phyloP scores from a whole-genome alignment of 331 rosid genomes.

The Arachis monticola region DNA sequence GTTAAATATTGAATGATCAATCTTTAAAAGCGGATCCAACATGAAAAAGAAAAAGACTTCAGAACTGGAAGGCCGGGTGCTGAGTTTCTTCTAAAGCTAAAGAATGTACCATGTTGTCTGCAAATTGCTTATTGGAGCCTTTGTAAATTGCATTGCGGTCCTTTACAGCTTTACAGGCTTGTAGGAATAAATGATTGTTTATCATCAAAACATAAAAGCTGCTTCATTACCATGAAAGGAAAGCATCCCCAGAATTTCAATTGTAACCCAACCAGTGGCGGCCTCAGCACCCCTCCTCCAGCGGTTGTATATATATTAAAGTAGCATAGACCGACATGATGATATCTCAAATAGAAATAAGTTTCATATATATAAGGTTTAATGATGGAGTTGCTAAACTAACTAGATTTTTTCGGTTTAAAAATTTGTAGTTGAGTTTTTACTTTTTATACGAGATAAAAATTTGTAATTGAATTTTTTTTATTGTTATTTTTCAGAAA shows the following conservation, averaged over 20 bases:
- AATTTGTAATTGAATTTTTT: too few species aligned
- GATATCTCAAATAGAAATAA: not conserved
- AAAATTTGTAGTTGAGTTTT: too few species aligned
- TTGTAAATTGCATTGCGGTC: conserved; percentile 32
- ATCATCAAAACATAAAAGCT: conserved; percentile 16
- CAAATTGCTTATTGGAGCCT: conserved; percentile 31
- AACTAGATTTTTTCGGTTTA: too few species aligned
- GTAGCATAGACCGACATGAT: not conserved
- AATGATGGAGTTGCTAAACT: too few species aligned
- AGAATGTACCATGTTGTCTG: conserved; percentile 23
- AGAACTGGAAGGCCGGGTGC: conserved; percentile 16
- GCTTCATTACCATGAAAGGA: conserved; percentile 4
- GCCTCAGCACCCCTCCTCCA: not conserved
- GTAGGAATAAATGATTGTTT: conserved; percentile 32
- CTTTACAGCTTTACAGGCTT: conserved; percentile 35
- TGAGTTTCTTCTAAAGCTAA: conserved; percentile 34
- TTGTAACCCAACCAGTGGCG: not conserved
- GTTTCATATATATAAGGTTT: not conserved
- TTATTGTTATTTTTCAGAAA: too few species aligned
- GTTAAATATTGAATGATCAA: conserved; percentile 28
- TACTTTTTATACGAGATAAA: too few species aligned
- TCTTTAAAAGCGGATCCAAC: conserved; percentile 26
- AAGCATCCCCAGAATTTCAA: conserved; percentile 23
- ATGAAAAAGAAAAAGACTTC: conserved; percentile 27
- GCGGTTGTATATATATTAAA: conserved; percentile 20